Evolutionary conservation across 148 eudicot species (phyloP), one percentile per base, ranked within the genome.

Genomic region (Linanthus parryae): DNA sequence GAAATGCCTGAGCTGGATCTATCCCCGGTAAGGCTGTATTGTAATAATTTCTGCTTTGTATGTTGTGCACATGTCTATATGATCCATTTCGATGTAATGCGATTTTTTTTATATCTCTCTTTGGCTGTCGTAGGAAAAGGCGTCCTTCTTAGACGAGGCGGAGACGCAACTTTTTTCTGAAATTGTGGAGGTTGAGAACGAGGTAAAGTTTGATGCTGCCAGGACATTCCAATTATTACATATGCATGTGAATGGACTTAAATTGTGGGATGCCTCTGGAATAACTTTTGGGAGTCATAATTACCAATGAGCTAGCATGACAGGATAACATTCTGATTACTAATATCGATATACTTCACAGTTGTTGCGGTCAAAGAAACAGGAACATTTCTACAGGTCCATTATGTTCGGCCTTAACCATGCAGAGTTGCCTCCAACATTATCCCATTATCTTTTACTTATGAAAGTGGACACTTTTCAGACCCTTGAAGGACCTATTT

Each of bases 1-100:
- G 98, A 91, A 72, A 63, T 66, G 37, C 87, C 85, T 46, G 87
- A 74, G 76, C 69, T 77, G 57, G 70, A 69, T 63, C 56, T 62
- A 50, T 58, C 73, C 56, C 44, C 65, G 79, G 95, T 79, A 78
- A 66, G 37, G 31, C 10, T 52, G 26, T 59, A 16, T 22, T 13
- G 31, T 40, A 40, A 29, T 13, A 11, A 6, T 6, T 43, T n/a
- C 18, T 31, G n/a, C n/a, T n/a, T n/a, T 52, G n/a, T 52, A 52
- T n/a, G 39, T 7, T 23, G 14, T 1, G n/a, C 3, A 28, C 10
- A 36, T 25, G 8, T 24, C 2, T 24, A 24, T 1, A 6, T 22
- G 21, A 16, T 35, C 2, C 19, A 29, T 23, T 11, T n/a, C n/a
- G n/a, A n/a, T n/a, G n/a, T n/a, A n/a, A n/a, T n/a, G 27, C 41